A percentile compares a stretch with the other conserved stretches of the same genome.
Conservation (phyloP, 108 stramenopile genomes). For the Cyclotella kingstonii region DNA sequence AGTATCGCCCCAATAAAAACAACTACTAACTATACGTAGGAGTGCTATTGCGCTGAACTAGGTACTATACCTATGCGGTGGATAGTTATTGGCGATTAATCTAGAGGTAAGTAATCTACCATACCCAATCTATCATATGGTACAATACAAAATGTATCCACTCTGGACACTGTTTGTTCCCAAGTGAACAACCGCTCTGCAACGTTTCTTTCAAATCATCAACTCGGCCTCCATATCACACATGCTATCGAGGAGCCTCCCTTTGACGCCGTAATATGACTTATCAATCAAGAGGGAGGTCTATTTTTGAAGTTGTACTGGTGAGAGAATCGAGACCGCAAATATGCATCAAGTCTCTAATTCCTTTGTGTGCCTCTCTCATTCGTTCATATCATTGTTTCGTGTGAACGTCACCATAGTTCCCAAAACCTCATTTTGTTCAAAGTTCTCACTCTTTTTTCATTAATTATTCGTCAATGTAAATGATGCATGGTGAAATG, state of each 20-base stretch:
- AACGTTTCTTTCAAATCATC: background rate
- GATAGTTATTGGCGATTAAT: too few species aligned
- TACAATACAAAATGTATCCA: too few species aligned
- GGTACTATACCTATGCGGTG: too few species aligned
- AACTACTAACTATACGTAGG: too few species aligned
- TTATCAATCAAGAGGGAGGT: constrained; percentile 72
- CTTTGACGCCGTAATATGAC: constrained; percentile 39
- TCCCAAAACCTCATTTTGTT: background rate
- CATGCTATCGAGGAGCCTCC: background rate
- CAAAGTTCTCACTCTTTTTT: background rate
- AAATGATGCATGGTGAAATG: background rate
- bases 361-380: background rate
- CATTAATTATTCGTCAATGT: background rate
- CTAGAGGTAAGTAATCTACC: too few species aligned
- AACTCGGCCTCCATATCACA: background rate
- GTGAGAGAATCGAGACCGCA: constrained; percentile 35
- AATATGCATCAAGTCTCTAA: background rate
- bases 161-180: too few species aligned
- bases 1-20: too few species aligned
- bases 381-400: background rate
- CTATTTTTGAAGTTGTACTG: constrained; percentile 78
- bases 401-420: constrained; percentile 1
- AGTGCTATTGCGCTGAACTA: too few species aligned
- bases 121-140: too few species aligned
- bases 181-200: too few species aligned